A percentile compares a stretch with the other conserved stretches of the same genome.
Evolutionary conservation across 1,139 yeast species (phyloP).

Genomic region (Zygosaccharomyces pseudobailii): DNA sequence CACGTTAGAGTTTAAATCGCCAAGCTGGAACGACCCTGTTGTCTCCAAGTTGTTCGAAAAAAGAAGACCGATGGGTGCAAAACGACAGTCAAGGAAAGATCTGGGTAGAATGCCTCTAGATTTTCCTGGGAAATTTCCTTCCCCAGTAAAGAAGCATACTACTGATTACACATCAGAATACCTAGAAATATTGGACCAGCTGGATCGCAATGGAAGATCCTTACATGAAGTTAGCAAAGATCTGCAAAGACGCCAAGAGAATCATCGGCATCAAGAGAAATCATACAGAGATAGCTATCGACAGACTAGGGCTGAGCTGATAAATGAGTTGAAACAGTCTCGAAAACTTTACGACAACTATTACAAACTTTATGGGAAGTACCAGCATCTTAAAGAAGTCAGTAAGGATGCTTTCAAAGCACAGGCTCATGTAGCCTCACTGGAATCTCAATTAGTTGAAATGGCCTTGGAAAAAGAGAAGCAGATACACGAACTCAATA

Average conservation of each 20-base stretch:
- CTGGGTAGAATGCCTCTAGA: background rate
- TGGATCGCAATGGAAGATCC: slow-evolving; percentile 28
- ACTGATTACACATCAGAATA: slow-evolving; percentile 21
- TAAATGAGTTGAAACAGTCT: slow-evolving; percentile 32
- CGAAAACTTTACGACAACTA: slow-evolving; percentile 37
- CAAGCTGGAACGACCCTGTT: slow-evolving; percentile 19
- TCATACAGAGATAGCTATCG: slow-evolving; percentile 37
- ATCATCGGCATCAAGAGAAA: slow-evolving; percentile 19
- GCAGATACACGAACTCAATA: slow-evolving; percentile 25
- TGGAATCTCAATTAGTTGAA: slow-evolving; percentile 28
- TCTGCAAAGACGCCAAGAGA: slow-evolving; percentile 19
- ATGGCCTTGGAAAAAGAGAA: slow-evolving; percentile 19
- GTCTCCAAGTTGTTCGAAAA: slow-evolving; percentile 19
- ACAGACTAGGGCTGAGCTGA: slow-evolving; percentile 35
- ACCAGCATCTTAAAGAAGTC: slow-evolving; percentile 37
- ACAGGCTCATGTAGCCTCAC: slow-evolving; percentile 20
- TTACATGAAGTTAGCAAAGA: slow-evolving; percentile 22
- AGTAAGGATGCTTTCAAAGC: slow-evolving; percentile 14
- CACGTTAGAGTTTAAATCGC: slow-evolving; percentile 12
- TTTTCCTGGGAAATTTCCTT: slow-evolving; percentile 25
- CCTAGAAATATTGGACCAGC: slow-evolving; percentile 18
- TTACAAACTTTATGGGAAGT: slow-evolving; percentile 41
- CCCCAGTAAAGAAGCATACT: slow-evolving; percentile 13
- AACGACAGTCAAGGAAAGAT: background rate
- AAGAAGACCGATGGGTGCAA: background rate